A percentile compares a stretch with the other conserved stretches of the same genome.
These are phyloP conservation scores for Eragrostis nindensis DNA, from an alignment of 176 grass and related monocot genomes.

Conservation along the genomic window DNA sequence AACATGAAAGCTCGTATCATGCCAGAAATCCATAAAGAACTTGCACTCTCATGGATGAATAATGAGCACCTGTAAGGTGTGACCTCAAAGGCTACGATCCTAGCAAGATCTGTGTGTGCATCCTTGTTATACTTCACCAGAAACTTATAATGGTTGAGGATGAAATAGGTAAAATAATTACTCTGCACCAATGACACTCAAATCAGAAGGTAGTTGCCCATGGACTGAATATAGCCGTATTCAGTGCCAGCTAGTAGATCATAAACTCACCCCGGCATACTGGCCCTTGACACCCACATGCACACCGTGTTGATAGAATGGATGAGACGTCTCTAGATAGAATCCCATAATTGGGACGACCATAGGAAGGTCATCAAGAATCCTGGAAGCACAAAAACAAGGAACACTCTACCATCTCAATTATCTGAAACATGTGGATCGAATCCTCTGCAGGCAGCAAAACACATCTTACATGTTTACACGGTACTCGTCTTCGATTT, in stretches of 20 bases:
- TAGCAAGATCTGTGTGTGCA: slow-evolving; percentile 57
- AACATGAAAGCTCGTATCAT: background rate
- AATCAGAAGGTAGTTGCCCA: background rate
- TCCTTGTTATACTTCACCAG: slow-evolving; percentile 83
- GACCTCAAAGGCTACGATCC: slow-evolving; percentile 94
- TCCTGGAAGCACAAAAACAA: slow-evolving; percentile 49
- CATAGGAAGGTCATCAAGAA: slow-evolving; percentile 90
- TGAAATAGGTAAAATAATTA: slow-evolving; percentile 77
- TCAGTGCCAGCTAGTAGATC: background rate
- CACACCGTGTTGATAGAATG: slow-evolving; percentile 71
- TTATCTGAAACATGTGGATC: background rate
- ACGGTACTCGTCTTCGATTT: slow-evolving; percentile 81
- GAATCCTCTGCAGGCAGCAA: background rate
- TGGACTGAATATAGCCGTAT: background rate
- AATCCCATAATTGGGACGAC: slow-evolving; percentile 63
- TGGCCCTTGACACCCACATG: slow-evolving; percentile 80
- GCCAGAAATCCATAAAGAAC: background rate
- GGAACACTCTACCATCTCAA: background rate
- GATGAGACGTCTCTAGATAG: slow-evolving; percentile 51
- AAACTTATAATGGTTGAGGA: slow-evolving; percentile 86
- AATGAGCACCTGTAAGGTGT: slow-evolving; percentile 68
- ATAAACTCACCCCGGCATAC: slow-evolving; percentile 59
- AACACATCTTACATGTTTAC: slow-evolving; percentile 74
- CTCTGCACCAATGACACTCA: slow-evolving; percentile 54
- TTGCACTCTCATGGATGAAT: background rate